A percentile compares a stretch with the other conserved stretches of the same genome.
These are phyloP conservation scores for Liriodendron chinense DNA, from an alignment of 164 flowering plant species.

Conservation along the genomic window DNA sequence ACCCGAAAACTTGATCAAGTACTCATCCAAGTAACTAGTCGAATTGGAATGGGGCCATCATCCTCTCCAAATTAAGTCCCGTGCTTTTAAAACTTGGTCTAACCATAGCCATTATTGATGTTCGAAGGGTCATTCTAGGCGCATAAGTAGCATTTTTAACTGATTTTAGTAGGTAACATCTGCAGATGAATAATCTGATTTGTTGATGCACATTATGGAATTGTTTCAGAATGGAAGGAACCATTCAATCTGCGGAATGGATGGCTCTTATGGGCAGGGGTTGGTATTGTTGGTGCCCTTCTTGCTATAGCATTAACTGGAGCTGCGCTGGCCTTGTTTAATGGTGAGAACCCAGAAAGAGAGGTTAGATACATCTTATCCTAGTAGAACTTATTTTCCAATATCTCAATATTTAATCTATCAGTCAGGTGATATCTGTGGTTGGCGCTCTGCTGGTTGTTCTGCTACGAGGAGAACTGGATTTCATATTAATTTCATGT, in stretches of 20 bases:
- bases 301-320: conserved; percentile 62
- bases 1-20: background rate
- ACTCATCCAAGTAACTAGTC: background rate
- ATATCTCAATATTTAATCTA: background rate
- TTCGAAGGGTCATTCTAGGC: background rate
- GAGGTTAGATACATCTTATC: conserved; percentile 50
- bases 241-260: conserved; percentile 86
- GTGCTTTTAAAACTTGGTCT: background rate
- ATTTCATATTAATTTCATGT: background rate
- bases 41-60: background rate
- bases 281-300: conserved; percentile 70
- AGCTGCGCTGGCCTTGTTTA: conserved; percentile 55
- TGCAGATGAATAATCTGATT: background rate
- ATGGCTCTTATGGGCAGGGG: conserved; percentile 90
- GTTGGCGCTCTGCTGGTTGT: background rate
- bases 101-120: background rate
- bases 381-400: background rate
- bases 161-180: too few relatives aligned
- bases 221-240: conserved; percentile 65
- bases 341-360: conserved; percentile 71
- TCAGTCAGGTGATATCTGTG: background rate
- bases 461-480: background rate
- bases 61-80: background rate
- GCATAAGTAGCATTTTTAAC: too few relatives aligned
- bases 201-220: conserved; percentile 3